Evolutionary conservation across 139 green algal genomes (phyloP).

Genomic region (Chlamydomonas asymmetrica): DNA sequence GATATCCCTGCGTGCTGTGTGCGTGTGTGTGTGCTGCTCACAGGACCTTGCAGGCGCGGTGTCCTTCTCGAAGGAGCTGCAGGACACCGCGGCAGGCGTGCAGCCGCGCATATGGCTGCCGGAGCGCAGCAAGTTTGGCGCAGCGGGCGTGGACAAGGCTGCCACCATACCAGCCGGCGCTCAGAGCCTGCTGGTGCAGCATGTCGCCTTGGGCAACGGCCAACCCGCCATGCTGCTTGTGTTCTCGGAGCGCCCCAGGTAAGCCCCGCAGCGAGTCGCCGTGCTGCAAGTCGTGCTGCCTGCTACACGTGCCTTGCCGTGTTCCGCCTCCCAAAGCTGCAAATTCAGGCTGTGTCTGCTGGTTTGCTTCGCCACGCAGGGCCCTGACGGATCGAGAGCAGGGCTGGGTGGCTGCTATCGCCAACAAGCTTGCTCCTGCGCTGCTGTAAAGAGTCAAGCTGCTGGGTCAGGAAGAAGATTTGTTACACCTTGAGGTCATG

Average conservation of each 20-base stretch:
- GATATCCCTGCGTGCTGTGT: too few species aligned
- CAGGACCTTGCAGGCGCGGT: constrained; percentile 2
- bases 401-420: constrained; percentile 58
- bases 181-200: constrained; percentile 38
- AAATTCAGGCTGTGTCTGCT: too few species aligned
- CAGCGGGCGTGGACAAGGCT: constrained; percentile 17
- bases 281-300: too few species aligned
- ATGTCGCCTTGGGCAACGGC: neutral
- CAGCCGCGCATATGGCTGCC: too few species aligned
- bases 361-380: too few species aligned
- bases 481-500: too few species aligned
- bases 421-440: constrained; percentile 63
- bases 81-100: neutral
- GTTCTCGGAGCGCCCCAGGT: constrained; percentile 57
- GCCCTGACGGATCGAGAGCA: constrained; percentile 62
- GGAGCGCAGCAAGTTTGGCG: constrained; percentile 31
- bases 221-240: constrained; percentile 51
- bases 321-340: too few species aligned
- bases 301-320: too few species aligned
- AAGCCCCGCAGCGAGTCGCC: too few species aligned
- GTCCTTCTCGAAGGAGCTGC: neutral
- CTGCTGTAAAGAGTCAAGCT: neutral
- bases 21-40: neutral
- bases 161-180: constrained; percentile 30
- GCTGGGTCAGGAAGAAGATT: too few species aligned